These are phyloP conservation scores for Saturnispora serradocipensis DNA, from an alignment of 805 yeast species.

Conservation along the genomic window DNA sequence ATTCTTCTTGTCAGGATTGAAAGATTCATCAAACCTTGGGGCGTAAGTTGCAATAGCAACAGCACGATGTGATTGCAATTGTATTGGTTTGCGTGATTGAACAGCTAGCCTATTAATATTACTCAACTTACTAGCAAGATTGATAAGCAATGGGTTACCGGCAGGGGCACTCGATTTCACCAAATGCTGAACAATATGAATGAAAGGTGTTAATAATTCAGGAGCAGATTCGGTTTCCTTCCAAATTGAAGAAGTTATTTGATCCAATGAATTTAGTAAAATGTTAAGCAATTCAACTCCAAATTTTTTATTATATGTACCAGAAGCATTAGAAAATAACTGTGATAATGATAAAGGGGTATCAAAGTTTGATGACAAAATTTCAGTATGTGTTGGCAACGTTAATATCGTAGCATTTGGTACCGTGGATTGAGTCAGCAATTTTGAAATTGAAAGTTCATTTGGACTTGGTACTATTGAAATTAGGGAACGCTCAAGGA, in stretches of 20 bases:
- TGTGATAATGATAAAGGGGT: conserved; percentile 3
- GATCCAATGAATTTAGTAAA: conserved; percentile 27
- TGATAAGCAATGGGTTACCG: conserved; percentile 24
- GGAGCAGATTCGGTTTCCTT: conserved; percentile 52
- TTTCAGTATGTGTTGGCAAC: conserved; percentile 7
- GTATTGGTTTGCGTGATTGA: conserved; percentile 56
- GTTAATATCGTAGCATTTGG: conserved; percentile 17
- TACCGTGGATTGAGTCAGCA: conserved; percentile 16
- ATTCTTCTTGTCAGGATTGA: conserved; percentile 90
- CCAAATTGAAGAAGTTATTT: conserved; percentile 35
- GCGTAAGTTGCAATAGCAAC: conserved; percentile 75
- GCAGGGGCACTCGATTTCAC: conserved; percentile 22
- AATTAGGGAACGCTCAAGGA: conserved; percentile 43
- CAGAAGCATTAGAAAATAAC: conserved; percentile 5
- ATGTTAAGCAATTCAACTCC: conserved; percentile 28
- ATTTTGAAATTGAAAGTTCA: conserved; percentile 13
- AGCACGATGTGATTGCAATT: conserved; percentile 76
- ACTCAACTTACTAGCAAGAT: conserved; percentile 35
- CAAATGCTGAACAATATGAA: conserved; percentile 33
- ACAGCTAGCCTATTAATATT: conserved; percentile 40
- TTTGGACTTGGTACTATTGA: conserved; percentile 33
- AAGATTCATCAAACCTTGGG: conserved; percentile 92
- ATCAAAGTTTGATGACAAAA: conserved; percentile 9
- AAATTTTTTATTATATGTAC: conserved; percentile 11
- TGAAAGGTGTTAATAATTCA: conserved; percentile 48